Conservation (phyloP, 441 rosid species). For the Rhodomyrtus psidioides region DNA sequence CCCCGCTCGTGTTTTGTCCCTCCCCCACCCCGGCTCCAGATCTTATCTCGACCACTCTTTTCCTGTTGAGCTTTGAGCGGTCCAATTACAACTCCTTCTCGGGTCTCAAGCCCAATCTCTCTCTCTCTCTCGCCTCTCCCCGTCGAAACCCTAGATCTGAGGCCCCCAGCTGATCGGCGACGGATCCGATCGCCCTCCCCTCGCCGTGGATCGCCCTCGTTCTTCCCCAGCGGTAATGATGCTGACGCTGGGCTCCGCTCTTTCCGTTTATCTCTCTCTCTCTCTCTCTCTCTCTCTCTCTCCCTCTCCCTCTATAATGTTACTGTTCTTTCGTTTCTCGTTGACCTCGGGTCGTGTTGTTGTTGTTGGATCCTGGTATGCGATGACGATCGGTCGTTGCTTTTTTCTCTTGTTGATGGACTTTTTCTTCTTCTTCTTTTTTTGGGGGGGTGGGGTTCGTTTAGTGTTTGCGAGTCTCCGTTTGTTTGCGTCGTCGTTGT, state of each 20-base stretch:
- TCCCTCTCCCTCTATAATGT: not conserved
- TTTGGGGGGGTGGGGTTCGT: not conserved
- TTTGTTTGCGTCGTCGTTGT: not conserved
- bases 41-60: not conserved
- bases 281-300: not conserved
- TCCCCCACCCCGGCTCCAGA: not conserved
- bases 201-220: not conserved
- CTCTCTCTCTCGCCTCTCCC: not conserved
- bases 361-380: not conserved
- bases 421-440: not conserved
- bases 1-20: not conserved
- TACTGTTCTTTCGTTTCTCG: not conserved
- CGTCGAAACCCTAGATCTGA: not conserved
- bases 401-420: not conserved
- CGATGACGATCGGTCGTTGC: not conserved
- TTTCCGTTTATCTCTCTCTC: fast-evolving
- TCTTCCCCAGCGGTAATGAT: not conserved
- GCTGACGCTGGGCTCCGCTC: not conserved
- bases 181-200: not conserved
- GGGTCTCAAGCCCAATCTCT: not conserved
- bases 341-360: not conserved
- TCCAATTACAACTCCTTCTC: not conserved
- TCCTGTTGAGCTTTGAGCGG: not conserved
- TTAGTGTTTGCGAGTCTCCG: too few relatives aligned
- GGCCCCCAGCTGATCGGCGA: not conserved